A percentile compares a stretch with the other conserved stretches of the same genome.
Evolutionary conservation across 495 filamentous ascomycete genomes (phyloP).

Genomic region (Aspergillus steynii): DNA sequence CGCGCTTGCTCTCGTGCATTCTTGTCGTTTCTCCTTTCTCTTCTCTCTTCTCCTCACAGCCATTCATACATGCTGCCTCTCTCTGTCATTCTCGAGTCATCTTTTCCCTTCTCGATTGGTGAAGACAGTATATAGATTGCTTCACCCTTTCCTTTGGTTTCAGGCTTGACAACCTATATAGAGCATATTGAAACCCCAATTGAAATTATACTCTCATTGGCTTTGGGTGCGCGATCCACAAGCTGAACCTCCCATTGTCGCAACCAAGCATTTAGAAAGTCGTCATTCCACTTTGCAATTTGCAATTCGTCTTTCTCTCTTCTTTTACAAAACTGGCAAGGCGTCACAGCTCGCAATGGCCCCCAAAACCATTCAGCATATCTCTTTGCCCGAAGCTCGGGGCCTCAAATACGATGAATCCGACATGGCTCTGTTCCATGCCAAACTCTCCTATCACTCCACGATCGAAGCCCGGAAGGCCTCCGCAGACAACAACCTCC

Average conservation of each 20-base stretch:
- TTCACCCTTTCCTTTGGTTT: neutral
- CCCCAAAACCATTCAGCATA: slow-evolving; percentile 28
- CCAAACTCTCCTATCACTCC: slow-evolving; percentile 40
- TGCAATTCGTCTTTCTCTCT: neutral
- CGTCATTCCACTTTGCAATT: neutral
- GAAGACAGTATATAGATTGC: neutral
- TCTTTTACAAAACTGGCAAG: neutral
- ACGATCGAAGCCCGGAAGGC: slow-evolving; percentile 42
- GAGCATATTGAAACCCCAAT: neutral
- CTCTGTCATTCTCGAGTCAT: neutral
- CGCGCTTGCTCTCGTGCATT: neutral
- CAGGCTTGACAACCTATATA: neutral
- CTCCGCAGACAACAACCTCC: slow-evolving; percentile 36
- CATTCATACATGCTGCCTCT: too few species aligned
- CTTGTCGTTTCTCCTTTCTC: neutral
- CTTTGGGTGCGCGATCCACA: neutral
- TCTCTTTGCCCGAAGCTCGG: slow-evolving; percentile 35
- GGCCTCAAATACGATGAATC: slow-evolving; percentile 46
- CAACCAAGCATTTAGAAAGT: neutral
- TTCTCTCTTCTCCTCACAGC: neutral
- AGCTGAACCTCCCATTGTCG: neutral
- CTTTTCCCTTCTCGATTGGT: neutral
- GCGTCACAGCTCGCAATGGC: slow-evolving; percentile 21
- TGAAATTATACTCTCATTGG: neutral
- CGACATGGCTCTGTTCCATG: slow-evolving; percentile 45